phyloP scores from a whole-genome alignment of 805 yeast species.

The Saccharomycopsis sp. region DNA sequence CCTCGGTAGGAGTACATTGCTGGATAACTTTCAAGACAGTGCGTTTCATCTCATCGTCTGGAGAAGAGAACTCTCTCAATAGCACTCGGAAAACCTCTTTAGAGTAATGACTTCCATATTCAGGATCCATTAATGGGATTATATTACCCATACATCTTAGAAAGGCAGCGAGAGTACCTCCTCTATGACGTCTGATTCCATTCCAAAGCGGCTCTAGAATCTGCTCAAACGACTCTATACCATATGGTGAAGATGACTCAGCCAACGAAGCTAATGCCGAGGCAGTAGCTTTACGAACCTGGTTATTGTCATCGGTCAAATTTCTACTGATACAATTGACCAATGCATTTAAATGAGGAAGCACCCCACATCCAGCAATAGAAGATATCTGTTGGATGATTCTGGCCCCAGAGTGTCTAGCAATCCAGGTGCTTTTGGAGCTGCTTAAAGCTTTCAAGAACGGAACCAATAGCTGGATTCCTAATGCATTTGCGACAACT shows the following conservation, averaged over 20 bases:
- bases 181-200: slow-evolving; percentile 72
- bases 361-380: slow-evolving; percentile 59
- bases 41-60: slow-evolving; percentile 82
- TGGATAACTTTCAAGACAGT: slow-evolving; percentile 64
- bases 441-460: slow-evolving; percentile 74
- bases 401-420: slow-evolving; percentile 77
- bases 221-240: slow-evolving; percentile 78
- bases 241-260: slow-evolving; percentile 78
- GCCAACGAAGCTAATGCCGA: slow-evolving; percentile 69
- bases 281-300: slow-evolving; percentile 66
- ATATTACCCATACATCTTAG: slow-evolving; percentile 71
- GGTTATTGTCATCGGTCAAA: slow-evolving; percentile 59
- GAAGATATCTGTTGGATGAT: slow-evolving; percentile 71
- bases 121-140: slow-evolving; percentile 82
- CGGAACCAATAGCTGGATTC: slow-evolving; percentile 65
- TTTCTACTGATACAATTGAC: slow-evolving; percentile 55
- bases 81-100: slow-evolving; percentile 64
- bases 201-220: slow-evolving; percentile 73
- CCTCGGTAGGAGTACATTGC: slow-evolving; percentile 49
- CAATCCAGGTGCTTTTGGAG: slow-evolving; percentile 72
- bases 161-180: slow-evolving; percentile 69
- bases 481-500: slow-evolving; percentile 73
- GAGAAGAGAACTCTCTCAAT: slow-evolving; percentile 65
- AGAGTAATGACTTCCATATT: slow-evolving; percentile 72
- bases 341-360: slow-evolving; percentile 66